Percentiles rank a stretch among this genome's conserved stretches.
Evolutionary conservation across 1,284 basidiomycete genomes (phyloP).

Genomic region (Naganishia sp.): DNA sequence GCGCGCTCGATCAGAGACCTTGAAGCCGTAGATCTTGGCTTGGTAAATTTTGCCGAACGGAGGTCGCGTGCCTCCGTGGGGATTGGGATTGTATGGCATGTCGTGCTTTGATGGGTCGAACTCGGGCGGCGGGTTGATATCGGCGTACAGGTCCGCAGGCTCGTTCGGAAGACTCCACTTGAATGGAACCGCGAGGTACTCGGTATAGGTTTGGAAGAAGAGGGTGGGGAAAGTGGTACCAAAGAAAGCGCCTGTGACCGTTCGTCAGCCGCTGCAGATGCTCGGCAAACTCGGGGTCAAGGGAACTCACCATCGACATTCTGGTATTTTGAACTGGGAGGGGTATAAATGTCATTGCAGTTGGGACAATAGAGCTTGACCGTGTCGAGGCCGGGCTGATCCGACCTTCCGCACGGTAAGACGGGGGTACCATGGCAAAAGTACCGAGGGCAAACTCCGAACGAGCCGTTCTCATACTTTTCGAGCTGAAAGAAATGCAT

Average conservation of each 20-base stretch:
- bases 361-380: constrained; percentile 99
- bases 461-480: constrained; percentile 90
- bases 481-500: constrained; percentile 67
- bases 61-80: constrained; percentile 44
- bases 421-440: constrained; percentile 88
- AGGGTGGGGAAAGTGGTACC: constrained; percentile 97
- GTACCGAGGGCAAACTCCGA: constrained; percentile 93
- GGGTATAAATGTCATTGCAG: constrained; percentile 95
- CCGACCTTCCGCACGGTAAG: constrained; percentile 91
- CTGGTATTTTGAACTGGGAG: constrained; percentile 92
- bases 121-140: constrained; percentile 15
- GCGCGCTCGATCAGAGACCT: constrained; percentile 63
- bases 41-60: constrained; percentile 66
- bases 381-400: constrained; percentile 95
- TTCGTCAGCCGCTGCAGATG: constrained; percentile 17
- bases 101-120: not conserved
- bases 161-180: constrained; percentile 52
- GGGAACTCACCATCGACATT: constrained; percentile 82
- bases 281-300: too few species aligned
- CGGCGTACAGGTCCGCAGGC: constrained; percentile 1
- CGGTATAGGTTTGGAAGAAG: constrained; percentile 95
- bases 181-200: constrained; percentile 83
- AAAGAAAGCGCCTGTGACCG: constrained; percentile 84
- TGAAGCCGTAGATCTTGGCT: constrained; percentile 85
- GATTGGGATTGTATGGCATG: constrained; percentile 64